A percentile compares a stretch with the other conserved stretches of the same genome.
Conservation (phyloP, 345 rosid genomes). For the Syzygium aqueum region DNA sequence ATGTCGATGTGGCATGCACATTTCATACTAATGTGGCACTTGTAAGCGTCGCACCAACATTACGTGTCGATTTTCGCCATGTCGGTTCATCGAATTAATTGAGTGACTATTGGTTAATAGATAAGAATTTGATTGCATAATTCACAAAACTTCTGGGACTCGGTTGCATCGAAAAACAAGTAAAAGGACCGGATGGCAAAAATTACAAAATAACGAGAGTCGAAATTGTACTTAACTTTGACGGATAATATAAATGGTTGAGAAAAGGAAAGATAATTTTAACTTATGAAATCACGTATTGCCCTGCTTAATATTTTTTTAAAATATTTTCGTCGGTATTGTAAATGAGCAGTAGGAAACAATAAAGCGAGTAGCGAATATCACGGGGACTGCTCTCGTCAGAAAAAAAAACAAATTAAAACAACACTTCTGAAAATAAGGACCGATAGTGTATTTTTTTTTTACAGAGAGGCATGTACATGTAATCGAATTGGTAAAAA, state of each 20-base stretch:
- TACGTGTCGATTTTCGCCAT: background rate
- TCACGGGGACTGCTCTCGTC: background rate
- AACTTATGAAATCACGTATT: background rate
- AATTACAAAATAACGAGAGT: rapidly evolving
- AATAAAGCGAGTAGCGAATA: background rate
- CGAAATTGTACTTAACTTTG: background rate
- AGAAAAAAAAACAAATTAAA: background rate
- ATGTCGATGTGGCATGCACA: background rate
- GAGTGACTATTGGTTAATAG: background rate
- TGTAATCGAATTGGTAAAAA: background rate
- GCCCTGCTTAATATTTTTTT: background rate
- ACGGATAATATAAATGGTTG: background rate
- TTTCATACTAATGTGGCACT: background rate
- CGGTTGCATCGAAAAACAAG: background rate
- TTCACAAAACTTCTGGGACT: background rate
- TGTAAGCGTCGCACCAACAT: background rate
- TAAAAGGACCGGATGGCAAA: background rate
- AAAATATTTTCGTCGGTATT: background rate
- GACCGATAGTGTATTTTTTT: background rate
- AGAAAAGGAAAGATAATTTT: background rate
- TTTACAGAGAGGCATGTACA: background rate
- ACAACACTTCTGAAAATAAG: background rate
- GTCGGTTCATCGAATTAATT: background rate
- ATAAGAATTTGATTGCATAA: background rate
- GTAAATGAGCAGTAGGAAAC: background rate